Percentiles rank a stretch among this genome's conserved stretches.
These are phyloP conservation scores for Psilocybe sp. DNA, from an alignment of 768 basidiomycete species.

Conservation along the genomic window DNA sequence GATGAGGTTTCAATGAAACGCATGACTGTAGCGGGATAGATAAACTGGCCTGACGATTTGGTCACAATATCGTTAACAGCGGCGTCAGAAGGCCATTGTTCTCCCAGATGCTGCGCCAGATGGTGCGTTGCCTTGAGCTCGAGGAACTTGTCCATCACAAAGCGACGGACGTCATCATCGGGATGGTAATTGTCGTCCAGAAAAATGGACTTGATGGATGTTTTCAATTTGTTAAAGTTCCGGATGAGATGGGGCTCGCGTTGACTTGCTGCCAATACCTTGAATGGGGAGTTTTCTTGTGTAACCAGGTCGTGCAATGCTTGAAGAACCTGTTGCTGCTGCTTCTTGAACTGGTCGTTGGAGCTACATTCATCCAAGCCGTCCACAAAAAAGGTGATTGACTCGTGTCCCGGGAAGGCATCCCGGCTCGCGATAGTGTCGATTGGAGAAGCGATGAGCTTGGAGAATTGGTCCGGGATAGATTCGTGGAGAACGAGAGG, in stretches of 20 bases:
- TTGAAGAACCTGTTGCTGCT: neutral
- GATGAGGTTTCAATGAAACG: slow-evolving; percentile 2
- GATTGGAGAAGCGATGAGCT: neutral
- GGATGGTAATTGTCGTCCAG: neutral
- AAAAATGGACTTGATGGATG: neutral
- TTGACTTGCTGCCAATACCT: slow-evolving; percentile 1
- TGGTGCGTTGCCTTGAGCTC: neutral
- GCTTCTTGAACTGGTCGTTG: too few relatives aligned
- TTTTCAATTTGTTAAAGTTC: neutral
- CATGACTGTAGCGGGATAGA: slow-evolving; percentile 6
- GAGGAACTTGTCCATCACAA: neutral
- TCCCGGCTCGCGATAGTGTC: neutral
- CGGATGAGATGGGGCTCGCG: neutral
- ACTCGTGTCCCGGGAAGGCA: too few relatives aligned
- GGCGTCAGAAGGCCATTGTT: neutral
- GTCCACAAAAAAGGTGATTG: slow-evolving; percentile 1
- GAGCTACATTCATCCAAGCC: slow-evolving; percentile 4
- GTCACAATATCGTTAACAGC: neutral
- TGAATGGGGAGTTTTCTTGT: neutral
- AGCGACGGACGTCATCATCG: neutral
- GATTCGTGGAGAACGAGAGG: neutral
- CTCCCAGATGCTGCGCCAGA: neutral
- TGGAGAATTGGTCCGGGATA: neutral
- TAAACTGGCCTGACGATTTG: slow-evolving; percentile 2
- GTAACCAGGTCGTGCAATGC: neutral